Base-by-base conservation (phyloP, 2,329 filamentous ascomycete genomes). In the Arthrobotrys sinensis region DNA sequence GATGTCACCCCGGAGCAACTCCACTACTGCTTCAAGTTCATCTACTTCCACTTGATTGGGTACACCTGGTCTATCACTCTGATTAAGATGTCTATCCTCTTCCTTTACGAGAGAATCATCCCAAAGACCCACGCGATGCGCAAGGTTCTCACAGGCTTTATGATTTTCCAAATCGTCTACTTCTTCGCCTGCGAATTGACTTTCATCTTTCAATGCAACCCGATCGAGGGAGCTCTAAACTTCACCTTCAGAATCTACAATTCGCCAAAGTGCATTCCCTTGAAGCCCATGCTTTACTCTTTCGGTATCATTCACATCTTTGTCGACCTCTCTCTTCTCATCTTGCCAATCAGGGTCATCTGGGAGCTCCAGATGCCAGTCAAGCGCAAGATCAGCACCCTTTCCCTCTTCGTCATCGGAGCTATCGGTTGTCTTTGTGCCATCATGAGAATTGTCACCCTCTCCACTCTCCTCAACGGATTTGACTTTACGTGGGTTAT, bases 261-360 rank as follows among this genome's bases (percentile, higher is more conserved):
- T 4, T 38, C 34, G 12, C 75, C 75, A 28, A 67, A 73, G 40
- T 79, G 75, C 45, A 68, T 79, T 24, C 53, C 67, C 12, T 62
- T 79, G 8, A 73, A 73, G 63, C 32, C 67, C 0, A 72, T 79
- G 75, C 64, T 79, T 10, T 79, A 79, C 36, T 67, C 75, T n/a
- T 79, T 79, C n/a, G 68, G 75, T 21, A 79, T 79, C 21, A 73
- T 73, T n/a, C 75, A 79, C 21, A 73, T 79, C 46, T 72, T 79
- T 38, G 53, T 79, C 32, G 75, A 79, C 48, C 48, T 79, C 16
- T 16, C 69, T 8, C 52, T 79, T 4, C 53, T 79, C 16, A 55
- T 77, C 36, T 32, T 79, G 12, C 75, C 75, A 8, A 72, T 79
- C 43, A 72, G 64, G n/a, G 75, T 79, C 12, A 79, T 72, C 34